Base-by-base conservation (phyloP, 2,329 filamentous ascomycete species). In the Arthrocladium fulminans region DNA sequence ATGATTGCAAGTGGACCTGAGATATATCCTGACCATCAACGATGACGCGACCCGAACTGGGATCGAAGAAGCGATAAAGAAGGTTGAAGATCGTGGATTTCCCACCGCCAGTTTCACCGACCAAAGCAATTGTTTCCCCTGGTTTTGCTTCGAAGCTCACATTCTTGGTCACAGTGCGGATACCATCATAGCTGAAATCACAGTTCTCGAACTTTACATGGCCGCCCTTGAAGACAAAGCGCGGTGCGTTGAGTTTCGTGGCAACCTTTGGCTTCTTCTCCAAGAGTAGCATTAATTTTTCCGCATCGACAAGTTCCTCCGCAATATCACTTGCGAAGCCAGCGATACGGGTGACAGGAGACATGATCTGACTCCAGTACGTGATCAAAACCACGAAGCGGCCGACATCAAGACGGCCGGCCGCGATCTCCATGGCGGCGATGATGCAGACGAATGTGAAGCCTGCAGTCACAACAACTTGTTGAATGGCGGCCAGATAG, bases 321-420 rank as follows among this genome's bases (percentile, higher is more conserved):
- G 71, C 67, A 24, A 79, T 64, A 40, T 68, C 66, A 19, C 68
- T 66, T 49, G 75, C 72, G 23, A 71, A 72, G 54, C 66, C 71
- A 1, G 71, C 70, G 34, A 81, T 67, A 10, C 68, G 67, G n/a
- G 68, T 65, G 2, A 80, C 62, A 5, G 76, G 76, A 2, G 59
- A 60, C 48, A 69, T 58, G 12, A 77, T 52, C 61, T 73, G 63
- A 58, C 66, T 63, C 82, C 82, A 86, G 62, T 84, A 86, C 27
- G 76, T 73, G 13, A 83, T 67, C 22, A 86, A 63, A 15, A 80
- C 80, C 3, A 85, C 76, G 52, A 86, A 81, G 51, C 74, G 74
- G 34, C 80, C 80, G 10, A 81, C 67, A 0, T 73, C 68, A 38
- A 71, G 72, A 7, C 62, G 59, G 1, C 73, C 73, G 30, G 67